These are phyloP conservation scores for Arthrobotrys entomopaga DNA, from an alignment of 2,329 filamentous ascomycete genomes.

Conservation along the genomic window DNA sequence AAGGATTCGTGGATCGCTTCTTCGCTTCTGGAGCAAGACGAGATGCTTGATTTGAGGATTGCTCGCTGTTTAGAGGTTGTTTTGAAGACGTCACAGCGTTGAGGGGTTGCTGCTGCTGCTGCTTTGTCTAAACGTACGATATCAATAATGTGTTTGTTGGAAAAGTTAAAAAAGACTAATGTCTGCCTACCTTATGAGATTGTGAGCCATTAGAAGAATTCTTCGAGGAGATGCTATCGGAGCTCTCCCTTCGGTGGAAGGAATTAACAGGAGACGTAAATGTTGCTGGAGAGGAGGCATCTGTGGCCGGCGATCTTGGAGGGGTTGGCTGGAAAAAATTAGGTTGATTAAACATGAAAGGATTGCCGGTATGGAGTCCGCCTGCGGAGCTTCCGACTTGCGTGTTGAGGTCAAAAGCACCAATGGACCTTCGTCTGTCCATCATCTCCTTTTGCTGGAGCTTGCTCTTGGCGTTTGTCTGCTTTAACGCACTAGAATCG, in stretches of 20 bases:
- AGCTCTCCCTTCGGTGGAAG: constrained; percentile 48
- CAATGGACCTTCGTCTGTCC: constrained; percentile 58
- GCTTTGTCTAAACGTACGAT: background rate
- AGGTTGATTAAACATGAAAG: constrained; percentile 53
- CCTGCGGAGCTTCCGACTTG: constrained; percentile 49
- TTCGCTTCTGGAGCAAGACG: constrained; percentile 69
- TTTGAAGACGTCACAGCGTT: constrained; percentile 64
- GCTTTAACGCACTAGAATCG: constrained; percentile 36
- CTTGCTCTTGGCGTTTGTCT: constrained; percentile 33
- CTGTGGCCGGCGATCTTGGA: constrained; percentile 48
- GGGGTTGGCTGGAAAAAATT: constrained; percentile 52
- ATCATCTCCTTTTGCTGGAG: constrained; percentile 56
- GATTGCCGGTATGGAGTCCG: constrained; percentile 52
- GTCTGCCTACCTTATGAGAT: constrained; percentile 32
- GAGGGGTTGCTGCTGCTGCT: constrained; percentile 27
- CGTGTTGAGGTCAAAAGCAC: constrained; percentile 56
- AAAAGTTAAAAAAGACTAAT: background rate
- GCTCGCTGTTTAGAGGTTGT: constrained; percentile 38
- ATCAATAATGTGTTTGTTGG: constrained; percentile 1
- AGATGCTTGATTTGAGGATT: background rate
- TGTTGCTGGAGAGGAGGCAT: constrained; percentile 45
- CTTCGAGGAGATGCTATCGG: constrained; percentile 46
- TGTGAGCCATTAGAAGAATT: constrained; percentile 51
- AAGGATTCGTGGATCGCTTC: constrained; percentile 74
- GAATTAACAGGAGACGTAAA: constrained; percentile 42